Base-by-base conservation (phyloP, 108 stramenopile species). In the Skeletonema costatum region DNA sequence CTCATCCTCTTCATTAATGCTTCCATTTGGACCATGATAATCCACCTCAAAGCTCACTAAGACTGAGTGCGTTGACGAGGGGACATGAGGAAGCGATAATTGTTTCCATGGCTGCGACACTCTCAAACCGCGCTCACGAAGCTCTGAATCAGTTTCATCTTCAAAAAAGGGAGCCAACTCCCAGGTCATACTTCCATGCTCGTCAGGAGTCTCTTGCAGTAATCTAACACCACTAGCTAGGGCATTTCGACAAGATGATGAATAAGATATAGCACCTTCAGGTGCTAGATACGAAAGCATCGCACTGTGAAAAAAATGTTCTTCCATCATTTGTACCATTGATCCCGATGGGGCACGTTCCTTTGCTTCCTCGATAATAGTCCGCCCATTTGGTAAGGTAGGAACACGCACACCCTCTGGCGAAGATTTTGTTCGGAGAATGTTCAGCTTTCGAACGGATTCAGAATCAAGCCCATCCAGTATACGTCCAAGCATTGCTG, bases 31-130 rank as follows among this genome's bases (percentile, higher is more conserved):
- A 39, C 39, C 9, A 21, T 53, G 31, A 60, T 70, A 76, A 30
- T 60, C 58, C 14, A 82, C 71, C 31, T 85, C 63, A 64, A 60
- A 85, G n/a, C 50, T 46, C 38, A 85, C 58, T 35, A 76, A 60
- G 12, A 85, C 77, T 2, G 84, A 68, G 60, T 85, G 84, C 2
- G 84, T 82, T 25, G 65, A 78, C 16, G 60, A 72, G 29, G 80
- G 76, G 8, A 66, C 53, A 21, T 72, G 72, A 16, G 81, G 77
- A 19, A 76, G 67, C 19, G 71, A 50, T 12, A 84, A 12, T 5
- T 78, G 48, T 71, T 80, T 74, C 83, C 83, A 84, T 33, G 62
- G 68, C 32, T 64, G 60, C 0, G 65, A 77, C 17, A 70, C n/a
- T 50, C 58, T 63, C 21, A 58, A 21, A 6, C 30, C 68, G 8